A percentile compares a stretch with the other conserved stretches of the same genome.
phyloP scores from a whole-genome alignment of 2,329 filamentous ascomycete genomes.

The Aspergillus sp. region DNA sequence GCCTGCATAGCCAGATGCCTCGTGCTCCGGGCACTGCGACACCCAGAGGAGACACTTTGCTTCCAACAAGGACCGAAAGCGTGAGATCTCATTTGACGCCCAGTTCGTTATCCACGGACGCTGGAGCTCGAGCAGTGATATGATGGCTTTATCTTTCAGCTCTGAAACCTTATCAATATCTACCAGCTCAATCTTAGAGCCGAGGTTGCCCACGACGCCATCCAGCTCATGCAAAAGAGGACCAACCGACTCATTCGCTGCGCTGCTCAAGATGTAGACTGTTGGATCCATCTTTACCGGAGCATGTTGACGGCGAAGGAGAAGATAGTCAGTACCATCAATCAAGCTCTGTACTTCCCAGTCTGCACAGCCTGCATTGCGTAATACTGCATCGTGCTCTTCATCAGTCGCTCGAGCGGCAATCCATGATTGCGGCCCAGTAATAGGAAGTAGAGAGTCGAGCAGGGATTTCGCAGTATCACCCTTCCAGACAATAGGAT shows the following conservation, averaged over 20 bases:
- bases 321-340: background rate
- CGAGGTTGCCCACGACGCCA: background rate
- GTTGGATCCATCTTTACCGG: background rate
- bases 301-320: background rate
- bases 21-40: constrained; percentile 19
- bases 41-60: constrained; percentile 26
- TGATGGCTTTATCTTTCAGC: constrained; percentile 21
- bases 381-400: background rate
- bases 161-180: constrained; percentile 14
- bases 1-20: constrained; percentile 11
- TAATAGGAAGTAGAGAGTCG: background rate
- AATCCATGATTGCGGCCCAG: background rate
- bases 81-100: constrained; percentile 14
- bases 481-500: background rate
- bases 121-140: constrained; percentile 22
- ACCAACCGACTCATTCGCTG: too few species aligned
- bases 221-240: background rate
- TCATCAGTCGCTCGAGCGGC: background rate
- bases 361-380: background rate
- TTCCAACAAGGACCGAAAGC: constrained; percentile 15
- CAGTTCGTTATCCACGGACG: constrained; percentile 18
- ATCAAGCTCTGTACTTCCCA: background rate
- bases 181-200: background rate
- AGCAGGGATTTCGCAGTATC: background rate
- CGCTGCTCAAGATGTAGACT: background rate